These are phyloP conservation scores for Pyrrhoderma noxium DNA, from an alignment of 1,284 basidiomycete species.

Conservation along the genomic window DNA sequence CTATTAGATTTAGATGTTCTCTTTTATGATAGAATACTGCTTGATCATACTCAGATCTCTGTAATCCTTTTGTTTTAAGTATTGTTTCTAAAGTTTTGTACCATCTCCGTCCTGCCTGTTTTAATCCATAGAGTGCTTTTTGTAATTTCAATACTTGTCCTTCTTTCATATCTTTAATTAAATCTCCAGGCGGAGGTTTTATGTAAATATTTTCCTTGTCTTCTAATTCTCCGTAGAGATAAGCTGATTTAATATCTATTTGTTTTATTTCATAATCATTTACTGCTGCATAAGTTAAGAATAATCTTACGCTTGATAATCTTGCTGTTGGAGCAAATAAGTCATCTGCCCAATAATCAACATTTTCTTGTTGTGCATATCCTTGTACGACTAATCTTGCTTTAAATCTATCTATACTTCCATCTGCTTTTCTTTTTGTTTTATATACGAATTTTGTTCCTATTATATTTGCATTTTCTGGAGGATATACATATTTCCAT, in stretches of 20 bases:
- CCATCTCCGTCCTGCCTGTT: conserved; percentile 23
- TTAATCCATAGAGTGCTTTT: conserved; percentile 24
- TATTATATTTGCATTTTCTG: neutral
- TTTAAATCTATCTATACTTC: neutral
- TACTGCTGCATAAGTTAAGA: conserved; percentile 26
- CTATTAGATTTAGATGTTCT: neutral
- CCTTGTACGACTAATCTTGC: conserved; percentile 31
- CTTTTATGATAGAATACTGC: conserved; percentile 25
- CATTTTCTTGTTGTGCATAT: conserved; percentile 33
- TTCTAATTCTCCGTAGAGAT: conserved; percentile 26
- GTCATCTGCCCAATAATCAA: conserved; percentile 32
- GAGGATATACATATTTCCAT: neutral
- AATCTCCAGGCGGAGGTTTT: neutral
- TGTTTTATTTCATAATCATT: conserved; percentile 24
- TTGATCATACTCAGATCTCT: conserved; percentile 23
- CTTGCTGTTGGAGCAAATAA: conserved; percentile 34
- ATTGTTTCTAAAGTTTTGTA: conserved; percentile 18
- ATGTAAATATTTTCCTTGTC: conserved; percentile 28
- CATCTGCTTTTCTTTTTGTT: neutral
- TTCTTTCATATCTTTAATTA: neutral
- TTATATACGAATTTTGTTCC: conserved; percentile 1
- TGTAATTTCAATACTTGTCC: conserved; percentile 21
- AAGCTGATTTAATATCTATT: conserved; percentile 29
- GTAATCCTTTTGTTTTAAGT: conserved; percentile 23
- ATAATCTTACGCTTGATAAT: conserved; percentile 27